phyloP scores from a whole-genome alignment of 306 rosid genomes.

The Inga oerstediana region DNA sequence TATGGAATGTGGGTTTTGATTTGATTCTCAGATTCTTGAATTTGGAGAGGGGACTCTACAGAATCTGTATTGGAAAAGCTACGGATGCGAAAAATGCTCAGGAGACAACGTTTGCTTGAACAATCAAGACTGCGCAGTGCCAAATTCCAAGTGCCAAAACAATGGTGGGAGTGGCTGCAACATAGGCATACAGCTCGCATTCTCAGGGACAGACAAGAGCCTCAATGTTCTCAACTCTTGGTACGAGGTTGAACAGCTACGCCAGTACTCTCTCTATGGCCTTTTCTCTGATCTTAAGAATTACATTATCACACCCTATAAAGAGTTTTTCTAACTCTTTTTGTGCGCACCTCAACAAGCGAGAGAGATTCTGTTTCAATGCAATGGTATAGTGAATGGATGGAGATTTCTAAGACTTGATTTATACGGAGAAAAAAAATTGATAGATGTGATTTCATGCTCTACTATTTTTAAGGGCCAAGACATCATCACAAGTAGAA shows the following conservation, averaged over 20 bases:
- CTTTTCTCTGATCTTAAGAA: conserved; percentile 4
- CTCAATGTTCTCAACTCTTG: conserved; percentile 8
- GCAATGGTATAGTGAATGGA: not conserved
- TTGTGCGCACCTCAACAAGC: not conserved
- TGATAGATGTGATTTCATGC: not conserved
- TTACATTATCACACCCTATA: not conserved
- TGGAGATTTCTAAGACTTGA: not conserved
- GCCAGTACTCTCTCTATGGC: conserved; percentile 23
- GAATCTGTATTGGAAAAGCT: conserved; percentile 19
- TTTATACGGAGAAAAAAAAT: not conserved
- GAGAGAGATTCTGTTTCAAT: not conserved
- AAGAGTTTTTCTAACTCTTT: not conserved
- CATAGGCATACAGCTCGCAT: conserved; percentile 7
- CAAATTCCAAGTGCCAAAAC: not conserved
- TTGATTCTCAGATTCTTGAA: conserved; percentile 15
- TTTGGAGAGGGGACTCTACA: conserved; percentile 5
- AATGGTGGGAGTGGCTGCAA: conserved; percentile 16
- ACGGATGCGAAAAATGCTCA: not conserved
- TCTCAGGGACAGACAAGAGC: conserved; percentile 8
- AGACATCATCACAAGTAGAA: not conserved
- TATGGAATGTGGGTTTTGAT: conserved; percentile 21
- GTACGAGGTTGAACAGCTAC: conserved; percentile 7
- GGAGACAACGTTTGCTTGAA: not conserved
- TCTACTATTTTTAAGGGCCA: not conserved
- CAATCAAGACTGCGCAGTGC: conserved; percentile 23